Conservation (phyloP, 164 flowering plant species). For the grape (Vitis vinifera) region DNA sequence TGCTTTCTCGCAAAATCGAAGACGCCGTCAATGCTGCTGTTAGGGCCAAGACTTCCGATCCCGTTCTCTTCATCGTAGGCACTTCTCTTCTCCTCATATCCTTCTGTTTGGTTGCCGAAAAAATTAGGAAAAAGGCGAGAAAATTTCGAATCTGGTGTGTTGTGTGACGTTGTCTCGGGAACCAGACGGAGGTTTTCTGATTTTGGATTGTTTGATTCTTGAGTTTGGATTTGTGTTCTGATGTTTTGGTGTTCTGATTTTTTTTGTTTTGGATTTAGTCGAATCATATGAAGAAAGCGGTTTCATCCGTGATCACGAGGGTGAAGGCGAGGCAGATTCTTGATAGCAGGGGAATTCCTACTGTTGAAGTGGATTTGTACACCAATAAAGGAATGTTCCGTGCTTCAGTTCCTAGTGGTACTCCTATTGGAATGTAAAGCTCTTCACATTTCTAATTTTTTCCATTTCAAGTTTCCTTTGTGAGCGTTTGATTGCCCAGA, state of each 20-base stretch:
- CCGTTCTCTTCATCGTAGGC: conserved; percentile 89
- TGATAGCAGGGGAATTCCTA: conserved; percentile 96
- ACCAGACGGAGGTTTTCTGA: background rate
- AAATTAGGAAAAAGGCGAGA: background rate
- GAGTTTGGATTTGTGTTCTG: background rate
- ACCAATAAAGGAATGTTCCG: conserved; percentile 93
- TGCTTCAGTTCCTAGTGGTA: conserved; percentile 84
- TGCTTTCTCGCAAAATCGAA: conserved; percentile 93
- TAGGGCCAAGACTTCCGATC: conserved; percentile 89
- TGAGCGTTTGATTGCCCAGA: background rate
- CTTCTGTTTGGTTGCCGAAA: background rate
- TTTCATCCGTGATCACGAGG: conserved; percentile 83
- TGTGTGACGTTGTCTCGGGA: too few species aligned
- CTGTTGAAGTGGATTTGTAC: conserved; percentile 87
- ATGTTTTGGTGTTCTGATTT: background rate
- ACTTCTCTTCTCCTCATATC: background rate
- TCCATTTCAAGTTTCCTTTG: background rate
- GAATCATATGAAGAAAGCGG: conserved; percentile 88
- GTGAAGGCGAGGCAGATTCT: conserved; percentile 89
- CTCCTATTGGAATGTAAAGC: conserved; percentile 69
- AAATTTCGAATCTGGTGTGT: too few species aligned
- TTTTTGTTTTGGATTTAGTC: conserved; percentile 40
- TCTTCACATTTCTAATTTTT: background rate
- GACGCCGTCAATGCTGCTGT: conserved; percentile 99
- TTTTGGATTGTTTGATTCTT: background rate